Conservation (phyloP, 352 stramenopile genomes). For the Pythium aquatile region DNA sequence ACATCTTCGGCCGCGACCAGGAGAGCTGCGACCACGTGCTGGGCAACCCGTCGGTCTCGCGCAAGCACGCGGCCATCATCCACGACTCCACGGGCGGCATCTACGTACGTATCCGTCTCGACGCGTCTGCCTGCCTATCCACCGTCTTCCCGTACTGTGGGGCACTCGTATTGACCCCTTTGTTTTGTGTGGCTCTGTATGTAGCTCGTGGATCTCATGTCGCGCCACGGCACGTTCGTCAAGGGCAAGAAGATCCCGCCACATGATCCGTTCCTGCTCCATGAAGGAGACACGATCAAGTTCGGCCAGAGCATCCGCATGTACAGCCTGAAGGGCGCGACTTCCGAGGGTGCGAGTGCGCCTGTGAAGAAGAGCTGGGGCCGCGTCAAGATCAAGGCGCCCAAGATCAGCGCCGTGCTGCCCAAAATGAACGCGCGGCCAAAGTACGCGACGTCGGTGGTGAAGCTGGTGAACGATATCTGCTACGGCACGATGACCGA, state of each 20-base stretch:
- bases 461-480: constrained; percentile 84
- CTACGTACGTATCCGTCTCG: constrained; percentile 47
- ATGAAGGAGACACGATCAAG: constrained; percentile 83
- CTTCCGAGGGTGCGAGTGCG: constrained; percentile 56
- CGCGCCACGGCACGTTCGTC: constrained; percentile 83
- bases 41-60: constrained; percentile 83
- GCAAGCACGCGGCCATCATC: constrained; percentile 86
- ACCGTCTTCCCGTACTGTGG: neutral
- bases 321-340: constrained; percentile 79
- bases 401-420: constrained; percentile 68
- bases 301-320: constrained; percentile 87
- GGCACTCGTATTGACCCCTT: neutral
- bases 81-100: constrained; percentile 79
- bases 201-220: constrained; percentile 89
- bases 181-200: constrained; percentile 25
- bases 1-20: constrained; percentile 83
- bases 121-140: neutral
- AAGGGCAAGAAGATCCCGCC: constrained; percentile 81
- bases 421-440: constrained; percentile 63
- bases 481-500: constrained; percentile 74
- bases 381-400: constrained; percentile 68
- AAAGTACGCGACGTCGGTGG: constrained; percentile 51
- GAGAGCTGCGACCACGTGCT: constrained; percentile 85
- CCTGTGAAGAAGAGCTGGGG: constrained; percentile 83
- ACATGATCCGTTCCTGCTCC: constrained; percentile 79